Base-by-base conservation (phyloP, 768 basidiomycete species). In the Auricularia sp. region DNA sequence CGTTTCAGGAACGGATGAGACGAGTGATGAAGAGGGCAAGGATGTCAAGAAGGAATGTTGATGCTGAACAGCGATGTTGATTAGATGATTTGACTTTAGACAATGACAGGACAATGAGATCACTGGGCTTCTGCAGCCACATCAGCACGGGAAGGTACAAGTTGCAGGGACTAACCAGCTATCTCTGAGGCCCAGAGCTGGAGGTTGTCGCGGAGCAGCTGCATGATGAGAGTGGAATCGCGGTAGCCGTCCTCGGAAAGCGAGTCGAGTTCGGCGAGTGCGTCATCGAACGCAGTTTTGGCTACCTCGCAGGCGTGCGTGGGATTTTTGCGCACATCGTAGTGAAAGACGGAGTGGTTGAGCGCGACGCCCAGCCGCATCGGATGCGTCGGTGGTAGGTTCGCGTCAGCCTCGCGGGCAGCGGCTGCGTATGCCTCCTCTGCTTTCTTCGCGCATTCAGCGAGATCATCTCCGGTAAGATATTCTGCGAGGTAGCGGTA, bases 281-380 rank as follows among this genome's bases (percentile, higher is more conserved):
- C 96, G 76, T 98, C 95, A 69, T 98, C 95, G 77, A 98, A 98
- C 7, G 96, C 95, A 78, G 97, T 94, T 82, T 98, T 98, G 76
- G 95, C 95, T 70, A 98, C 90, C 75, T 95, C 92, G 82, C 95
- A 97, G 62, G 96, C 96, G 77, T 94, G 92, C 79, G 97, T 95
- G 70, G 96, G 94, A 78, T 90, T 91, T 86, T 97, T 97, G 77
- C 97, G 88, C 76, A 98, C 97, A 79, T 98, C 95, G 81, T 97
- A 97, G 85, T 98, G 98, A 85, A 98, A 98, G 62, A 98, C 95
- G 63, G 94, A 97, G 86, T 98, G 98, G 86, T 98, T 98, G 74
- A 98, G 84, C 58, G 95, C 95, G 64, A 98, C 90, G 78, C 96
- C 96, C 68, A 98, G 92, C 73, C 95, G 94, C 79, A 98, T 98